A percentile compares a stretch with the other conserved stretches of the same genome.
Evolutionary conservation across 164 flowering plant species (phyloP).

Genomic region (Stephania cephalantha): DNA sequence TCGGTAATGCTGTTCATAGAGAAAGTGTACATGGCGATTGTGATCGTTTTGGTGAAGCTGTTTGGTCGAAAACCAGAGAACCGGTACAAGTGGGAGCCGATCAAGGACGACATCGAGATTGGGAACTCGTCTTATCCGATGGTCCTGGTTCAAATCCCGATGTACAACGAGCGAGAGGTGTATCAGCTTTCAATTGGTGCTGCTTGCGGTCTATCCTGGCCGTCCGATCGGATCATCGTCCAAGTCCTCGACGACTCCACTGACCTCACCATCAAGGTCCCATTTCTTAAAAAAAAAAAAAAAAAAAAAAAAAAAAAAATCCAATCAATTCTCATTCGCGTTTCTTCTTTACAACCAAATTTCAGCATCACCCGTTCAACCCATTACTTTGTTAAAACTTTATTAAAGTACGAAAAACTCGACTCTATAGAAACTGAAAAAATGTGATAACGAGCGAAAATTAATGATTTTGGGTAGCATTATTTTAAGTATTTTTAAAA

Average conservation of each 20-base stretch:
- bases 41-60: constrained; percentile 68
- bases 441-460: too few species aligned
- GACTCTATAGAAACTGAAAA: too few species aligned
- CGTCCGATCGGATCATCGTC: constrained; percentile 75
- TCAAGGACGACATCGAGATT: constrained; percentile 65
- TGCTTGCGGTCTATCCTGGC: constrained; percentile 84
- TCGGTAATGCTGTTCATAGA: constrained; percentile 86
- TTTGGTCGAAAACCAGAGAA: constrained; percentile 89
- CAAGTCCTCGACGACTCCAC: constrained; percentile 94
- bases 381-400: too few species aligned
- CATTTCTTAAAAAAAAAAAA: too few species aligned
- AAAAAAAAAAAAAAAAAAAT: not conserved
- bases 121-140: constrained; percentile 44
- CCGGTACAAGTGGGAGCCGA: constrained; percentile 77
- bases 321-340: not conserved
- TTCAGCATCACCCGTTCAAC: not conserved
- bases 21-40: constrained; percentile 86
- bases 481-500: too few species aligned
- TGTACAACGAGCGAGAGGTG: constrained; percentile 85
- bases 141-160: constrained; percentile 86
- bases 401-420: too few species aligned
- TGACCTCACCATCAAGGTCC: constrained; percentile 68
- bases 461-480: too few species aligned
- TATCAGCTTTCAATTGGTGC: constrained; percentile 87
- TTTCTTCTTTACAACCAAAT: not conserved